A percentile compares a stretch with the other conserved stretches of the same genome.
These are phyloP conservation scores for Hypoxylon sp. DNA, from an alignment of 2,329 filamentous ascomycete genomes.

Conservation along the genomic window DNA sequence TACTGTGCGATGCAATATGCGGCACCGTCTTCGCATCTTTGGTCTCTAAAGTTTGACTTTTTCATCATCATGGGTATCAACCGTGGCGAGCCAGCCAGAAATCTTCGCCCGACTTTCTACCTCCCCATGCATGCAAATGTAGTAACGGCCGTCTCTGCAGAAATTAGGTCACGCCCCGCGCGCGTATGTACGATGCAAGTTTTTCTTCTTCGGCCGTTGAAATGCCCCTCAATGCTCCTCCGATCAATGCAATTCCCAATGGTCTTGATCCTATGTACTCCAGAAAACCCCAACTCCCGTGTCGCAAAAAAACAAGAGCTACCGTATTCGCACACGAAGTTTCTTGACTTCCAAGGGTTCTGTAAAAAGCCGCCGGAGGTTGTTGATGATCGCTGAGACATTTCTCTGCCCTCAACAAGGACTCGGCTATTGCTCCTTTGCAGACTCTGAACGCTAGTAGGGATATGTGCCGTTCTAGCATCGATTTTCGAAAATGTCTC, in stretches of 20 bases:
- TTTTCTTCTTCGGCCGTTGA: conserved; percentile 40
- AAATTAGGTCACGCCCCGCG: conserved; percentile 36
- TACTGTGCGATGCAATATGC: conserved; percentile 24
- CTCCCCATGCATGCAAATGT: conserved; percentile 32
- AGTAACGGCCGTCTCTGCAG: conserved; percentile 23
- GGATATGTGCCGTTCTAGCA: neutral
- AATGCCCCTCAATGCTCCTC: conserved; percentile 33
- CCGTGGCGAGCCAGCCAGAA: conserved; percentile 37
- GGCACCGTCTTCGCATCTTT: conserved; percentile 30
- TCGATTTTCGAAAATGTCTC: neutral
- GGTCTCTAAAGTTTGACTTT: conserved; percentile 32
- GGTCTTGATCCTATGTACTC: conserved; percentile 39
- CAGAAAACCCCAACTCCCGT: conserved; percentile 36
- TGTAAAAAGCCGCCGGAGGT: conserved; percentile 12
- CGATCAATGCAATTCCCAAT: conserved; percentile 40
- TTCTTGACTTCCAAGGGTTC: neutral
- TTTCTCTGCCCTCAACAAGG: neutral
- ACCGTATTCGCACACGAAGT: conserved; percentile 28
- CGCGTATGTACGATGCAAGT: conserved; percentile 38
- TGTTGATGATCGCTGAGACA: conserved; percentile 3
- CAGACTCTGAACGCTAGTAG: neutral
- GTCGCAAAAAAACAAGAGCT: conserved; percentile 31
- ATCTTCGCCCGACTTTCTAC: conserved; percentile 32
- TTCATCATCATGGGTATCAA: conserved; percentile 46
- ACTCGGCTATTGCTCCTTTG: neutral